Conservation (phyloP, 345 rosid genomes). For the Arabidopsis suecica region DNA sequence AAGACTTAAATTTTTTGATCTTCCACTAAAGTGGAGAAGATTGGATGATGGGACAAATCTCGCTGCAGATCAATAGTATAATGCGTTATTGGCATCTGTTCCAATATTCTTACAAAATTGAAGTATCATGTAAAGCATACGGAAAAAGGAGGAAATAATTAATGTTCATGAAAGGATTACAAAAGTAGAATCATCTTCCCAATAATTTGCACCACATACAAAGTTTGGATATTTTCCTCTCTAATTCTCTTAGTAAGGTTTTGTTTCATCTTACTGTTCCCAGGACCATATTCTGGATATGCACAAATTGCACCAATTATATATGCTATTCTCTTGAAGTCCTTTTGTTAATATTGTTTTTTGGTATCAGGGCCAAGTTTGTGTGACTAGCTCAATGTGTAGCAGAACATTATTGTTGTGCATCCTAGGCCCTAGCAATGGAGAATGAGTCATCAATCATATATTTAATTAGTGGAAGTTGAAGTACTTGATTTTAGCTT, state of each 20-base stretch:
- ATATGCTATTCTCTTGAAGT: slow-evolving; percentile 36
- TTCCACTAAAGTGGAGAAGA: slow-evolving; percentile 24
- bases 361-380: not conserved
- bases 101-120: slow-evolving; percentile 12
- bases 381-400: slow-evolving; percentile 27
- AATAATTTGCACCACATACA: slow-evolving; percentile 27
- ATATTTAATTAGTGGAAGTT: slow-evolving; percentile 3
- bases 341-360: not conserved
- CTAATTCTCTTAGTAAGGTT: slow-evolving; percentile 9
- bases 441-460: slow-evolving; percentile 31
- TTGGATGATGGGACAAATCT: slow-evolving; percentile 31
- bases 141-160: not conserved
- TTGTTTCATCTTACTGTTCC: slow-evolving; percentile 16
- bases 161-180: slow-evolving; percentile 7
- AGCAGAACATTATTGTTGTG: slow-evolving; percentile 21
- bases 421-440: slow-evolving; percentile 20
- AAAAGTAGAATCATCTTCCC: slow-evolving; percentile 35
- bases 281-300: slow-evolving; percentile 24
- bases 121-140: slow-evolving; percentile 14
- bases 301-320: slow-evolving; percentile 26
- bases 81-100: slow-evolving; percentile 27
- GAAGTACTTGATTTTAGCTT: not conserved
- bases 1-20: not conserved
- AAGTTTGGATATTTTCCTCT: slow-evolving; percentile 7
- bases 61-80: slow-evolving; percentile 19